Base-by-base conservation (phyloP, 768 basidiomycete genomes). In the Candolleomyces aberdarensis region DNA sequence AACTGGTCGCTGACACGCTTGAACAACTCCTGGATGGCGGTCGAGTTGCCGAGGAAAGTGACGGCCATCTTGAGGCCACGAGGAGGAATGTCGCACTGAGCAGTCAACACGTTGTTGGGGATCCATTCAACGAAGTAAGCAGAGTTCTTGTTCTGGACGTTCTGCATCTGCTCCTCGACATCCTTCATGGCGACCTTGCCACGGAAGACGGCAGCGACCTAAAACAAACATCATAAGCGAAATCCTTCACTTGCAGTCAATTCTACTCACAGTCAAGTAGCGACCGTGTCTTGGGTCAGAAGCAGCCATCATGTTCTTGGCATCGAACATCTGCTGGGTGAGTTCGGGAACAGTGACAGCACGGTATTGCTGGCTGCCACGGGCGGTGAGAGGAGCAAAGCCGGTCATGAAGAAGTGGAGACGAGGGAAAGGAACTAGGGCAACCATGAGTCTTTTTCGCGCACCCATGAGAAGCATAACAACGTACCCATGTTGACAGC, bases 121-220 rank as follows among this genome's bases (percentile, higher is more conserved):
- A 99, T 98, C 97, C 97, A 99, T 77, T 99, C 96, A 66, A 98
- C 96, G 69, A 98, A 98, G 83, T 97, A 96, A 5, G 93, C 89
- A 39, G 94, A 91, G 83, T 98, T 97, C 86, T 96, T 97, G 85
- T 85, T 93, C 78, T 96, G 92, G 39, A 98, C 94, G 67, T 89
- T 91, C 77, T 95, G 91, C 94, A 98, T 98, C 71, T 96, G 93
- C 72, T 98, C 97, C 78, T 99, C 97, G 59, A 99, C 94, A 73
- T 99, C 97, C 78, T 96, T 96, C 96, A 98, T 98, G n/a, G 95
- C 93, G 58, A 98, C 95, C 77, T 96, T 96, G 67, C 97, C 97
- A 77, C 97, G 94, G 94, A 97, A 99, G 68, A 95, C 88, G 65
- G 95, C 94, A 31, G 95, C 94, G 65, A 26, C 26, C 26, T 26